These are phyloP conservation scores for Leishmania amazonensis DNA, from an alignment of 208 protist species.

Conservation along the genomic window DNA sequence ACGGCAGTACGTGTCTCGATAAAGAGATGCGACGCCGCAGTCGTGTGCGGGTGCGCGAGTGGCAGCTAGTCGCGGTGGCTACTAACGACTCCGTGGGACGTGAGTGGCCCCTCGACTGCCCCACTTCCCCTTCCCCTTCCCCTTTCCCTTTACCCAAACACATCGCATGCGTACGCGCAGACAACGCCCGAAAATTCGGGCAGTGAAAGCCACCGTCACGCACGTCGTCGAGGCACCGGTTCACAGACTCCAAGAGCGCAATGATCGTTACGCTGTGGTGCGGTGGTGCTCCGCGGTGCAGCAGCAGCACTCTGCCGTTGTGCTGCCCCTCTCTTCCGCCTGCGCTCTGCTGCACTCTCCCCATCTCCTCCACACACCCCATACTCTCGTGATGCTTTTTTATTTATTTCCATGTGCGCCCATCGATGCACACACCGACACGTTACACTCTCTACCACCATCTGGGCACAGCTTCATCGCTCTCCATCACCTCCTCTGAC, in stretches of 20 bases:
- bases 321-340: neutral
- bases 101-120: too few relatives aligned
- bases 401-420: too few relatives aligned
- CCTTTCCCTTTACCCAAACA: neutral
- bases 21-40: neutral
- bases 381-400: too few relatives aligned
- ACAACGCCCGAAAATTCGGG: neutral
- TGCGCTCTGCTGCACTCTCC: neutral
- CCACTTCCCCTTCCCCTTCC: neutral
- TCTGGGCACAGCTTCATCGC: neutral
- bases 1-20: neutral
- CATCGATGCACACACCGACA: neutral
- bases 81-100: neutral
- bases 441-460: neutral
- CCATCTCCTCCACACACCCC: neutral
- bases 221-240: neutral
- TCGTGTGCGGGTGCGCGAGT: neutral
- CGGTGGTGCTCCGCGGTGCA: neutral
- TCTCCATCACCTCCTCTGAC: neutral
- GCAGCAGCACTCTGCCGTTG: neutral
- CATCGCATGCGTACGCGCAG: neutral
- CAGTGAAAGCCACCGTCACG: neutral
- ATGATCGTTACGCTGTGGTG: neutral
- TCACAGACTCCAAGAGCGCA: neutral
- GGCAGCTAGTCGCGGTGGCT: neutral